Evolutionary conservation across 1,284 basidiomycete genomes (phyloP).

Genomic region (Ustilago tritici): DNA sequence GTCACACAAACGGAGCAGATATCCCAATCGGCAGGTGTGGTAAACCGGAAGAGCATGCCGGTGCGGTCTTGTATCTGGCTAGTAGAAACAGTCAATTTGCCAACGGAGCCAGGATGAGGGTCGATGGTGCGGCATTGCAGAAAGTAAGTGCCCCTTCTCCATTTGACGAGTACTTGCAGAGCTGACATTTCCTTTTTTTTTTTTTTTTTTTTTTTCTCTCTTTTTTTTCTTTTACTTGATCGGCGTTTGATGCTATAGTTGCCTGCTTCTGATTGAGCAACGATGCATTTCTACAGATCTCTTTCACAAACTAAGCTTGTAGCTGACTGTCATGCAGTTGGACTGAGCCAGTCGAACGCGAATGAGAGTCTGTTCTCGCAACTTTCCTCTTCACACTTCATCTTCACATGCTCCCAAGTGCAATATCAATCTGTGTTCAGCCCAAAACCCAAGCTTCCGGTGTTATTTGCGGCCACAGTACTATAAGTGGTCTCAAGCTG

Average conservation of each 20-base stretch:
- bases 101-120: slow-evolving; percentile 41
- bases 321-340: no score
- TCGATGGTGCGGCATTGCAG: slow-evolving; percentile 52
- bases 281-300: background rate
- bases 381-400: no score
- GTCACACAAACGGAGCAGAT: slow-evolving; percentile 52
- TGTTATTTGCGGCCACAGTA: no score
- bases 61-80: slow-evolving; percentile 38
- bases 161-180: background rate
- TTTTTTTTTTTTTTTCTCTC: background rate
- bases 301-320: no score
- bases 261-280: slow-evolving; percentile 32
- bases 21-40: slow-evolving; percentile 51
- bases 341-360: no score
- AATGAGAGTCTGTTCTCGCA: no score
- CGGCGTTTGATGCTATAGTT: slow-evolving; percentile 4
- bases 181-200: background rate
- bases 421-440: no score
- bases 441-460: no score
- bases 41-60: slow-evolving; percentile 38
- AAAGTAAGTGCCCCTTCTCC: slow-evolving; percentile 18
- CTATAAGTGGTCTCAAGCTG: slow-evolving; percentile 12
- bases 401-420: no score
- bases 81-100: slow-evolving; percentile 30
- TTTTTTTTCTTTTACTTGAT: background rate